phyloP scores from a whole-genome alignment of 129 eudicot genomes.

The Arctium minus region DNA sequence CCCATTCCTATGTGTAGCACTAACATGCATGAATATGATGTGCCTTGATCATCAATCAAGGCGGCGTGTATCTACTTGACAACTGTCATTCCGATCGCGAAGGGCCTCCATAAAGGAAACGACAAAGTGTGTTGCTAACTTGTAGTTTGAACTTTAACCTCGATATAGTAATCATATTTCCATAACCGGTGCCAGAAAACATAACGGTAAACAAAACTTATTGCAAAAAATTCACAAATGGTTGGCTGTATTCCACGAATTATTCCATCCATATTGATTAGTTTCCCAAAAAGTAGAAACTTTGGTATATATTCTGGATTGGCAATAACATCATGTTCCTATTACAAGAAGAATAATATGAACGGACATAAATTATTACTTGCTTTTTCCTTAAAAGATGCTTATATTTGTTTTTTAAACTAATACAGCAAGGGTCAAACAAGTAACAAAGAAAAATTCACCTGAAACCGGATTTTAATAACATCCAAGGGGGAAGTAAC shows the following conservation, averaged over 20 bases:
- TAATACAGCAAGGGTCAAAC: background rate
- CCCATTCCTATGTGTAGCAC: background rate
- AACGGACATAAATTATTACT: background rate
- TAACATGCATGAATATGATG: background rate
- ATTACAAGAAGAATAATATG: constrained; percentile 9
- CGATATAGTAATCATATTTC: background rate
- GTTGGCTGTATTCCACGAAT: background rate
- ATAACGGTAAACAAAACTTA: background rate
- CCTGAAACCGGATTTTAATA: constrained; percentile 96
- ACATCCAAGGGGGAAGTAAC: constrained; percentile 93
- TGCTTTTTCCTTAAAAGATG: background rate
- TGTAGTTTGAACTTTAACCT: background rate
- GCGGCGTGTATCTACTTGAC: background rate
- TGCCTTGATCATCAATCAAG: background rate
- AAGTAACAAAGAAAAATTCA: constrained; percentile 1
- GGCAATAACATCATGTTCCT: constrained; percentile 5
- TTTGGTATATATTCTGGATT: background rate
- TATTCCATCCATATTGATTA: background rate
- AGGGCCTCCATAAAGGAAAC: background rate
- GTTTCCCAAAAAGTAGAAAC: background rate
- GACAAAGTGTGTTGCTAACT: background rate
- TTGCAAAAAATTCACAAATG: background rate
- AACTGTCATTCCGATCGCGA: background rate
- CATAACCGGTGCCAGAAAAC: background rate
- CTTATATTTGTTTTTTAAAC: background rate